These are phyloP conservation scores for Candida qinlingensis DNA, from an alignment of 805 yeast genomes.

Conservation along the genomic window DNA sequence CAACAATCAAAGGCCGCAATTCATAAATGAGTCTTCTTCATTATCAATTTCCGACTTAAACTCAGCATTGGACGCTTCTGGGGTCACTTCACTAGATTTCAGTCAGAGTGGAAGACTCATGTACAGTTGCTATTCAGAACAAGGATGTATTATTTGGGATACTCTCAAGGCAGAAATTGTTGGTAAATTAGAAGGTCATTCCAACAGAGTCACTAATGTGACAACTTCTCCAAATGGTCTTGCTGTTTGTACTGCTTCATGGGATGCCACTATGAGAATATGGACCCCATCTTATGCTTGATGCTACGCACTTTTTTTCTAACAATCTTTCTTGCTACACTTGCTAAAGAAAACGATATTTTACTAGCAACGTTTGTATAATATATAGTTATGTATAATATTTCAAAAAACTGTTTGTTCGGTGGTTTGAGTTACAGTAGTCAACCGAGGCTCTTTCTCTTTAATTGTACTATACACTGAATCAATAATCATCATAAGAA, in stretches of 20 bases:
- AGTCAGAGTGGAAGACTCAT: conserved; percentile 70
- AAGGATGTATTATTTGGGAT: conserved; percentile 78
- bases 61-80: conserved; percentile 48
- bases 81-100: conserved; percentile 67
- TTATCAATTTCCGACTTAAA: conserved; percentile 21
- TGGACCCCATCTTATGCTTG: conserved; percentile 43
- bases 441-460: too few relatives aligned
- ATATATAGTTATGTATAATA: too few relatives aligned
- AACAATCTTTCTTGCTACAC: too few relatives aligned
- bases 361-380: too few relatives aligned
- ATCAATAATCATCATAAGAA: too few relatives aligned
- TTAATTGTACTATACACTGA: too few relatives aligned
- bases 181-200: conserved; percentile 63
- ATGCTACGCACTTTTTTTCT: not conserved
- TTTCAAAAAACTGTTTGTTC: too few relatives aligned
- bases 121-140: conserved; percentile 71
- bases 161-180: conserved; percentile 57
- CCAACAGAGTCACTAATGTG: conserved; percentile 57
- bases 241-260: conserved; percentile 72
- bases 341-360: too few relatives aligned
- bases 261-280: conserved; percentile 69
- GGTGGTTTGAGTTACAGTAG: too few relatives aligned
- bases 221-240: conserved; percentile 67
- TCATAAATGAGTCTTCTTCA: conserved; percentile 18
- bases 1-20: conserved; percentile 4